Evolutionary conservation across 129 eudicot genomes (phyloP).

Genomic region (Lactuca sativa): DNA sequence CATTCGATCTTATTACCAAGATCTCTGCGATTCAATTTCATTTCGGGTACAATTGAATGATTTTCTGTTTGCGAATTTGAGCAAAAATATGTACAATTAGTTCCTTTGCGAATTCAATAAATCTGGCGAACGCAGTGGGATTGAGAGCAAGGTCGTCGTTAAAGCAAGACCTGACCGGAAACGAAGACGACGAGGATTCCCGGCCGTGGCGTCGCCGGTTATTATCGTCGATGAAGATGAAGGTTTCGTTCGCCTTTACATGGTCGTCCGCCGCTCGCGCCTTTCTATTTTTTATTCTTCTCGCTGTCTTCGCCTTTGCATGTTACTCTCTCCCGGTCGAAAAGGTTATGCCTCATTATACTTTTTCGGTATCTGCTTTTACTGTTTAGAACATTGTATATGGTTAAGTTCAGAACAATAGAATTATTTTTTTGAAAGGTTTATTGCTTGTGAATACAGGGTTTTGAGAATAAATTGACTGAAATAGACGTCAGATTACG

Average conservation of each 20-base stretch:
- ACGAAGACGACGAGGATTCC: conserved; percentile 65
- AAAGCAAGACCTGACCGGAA: conserved; percentile 57
- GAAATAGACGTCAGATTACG: conserved; percentile 6
- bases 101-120: conserved; percentile 18
- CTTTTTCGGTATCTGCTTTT: neutral
- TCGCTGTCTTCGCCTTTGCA: conserved; percentile 58
- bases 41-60: conserved; percentile 4
- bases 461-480: conserved; percentile 6
- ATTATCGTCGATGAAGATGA: conserved; percentile 45
- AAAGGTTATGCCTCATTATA: conserved; percentile 45
- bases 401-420: neutral
- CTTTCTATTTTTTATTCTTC: conserved; percentile 41
- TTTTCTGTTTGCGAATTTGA: neutral
- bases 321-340: conserved; percentile 77
- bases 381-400: neutral
- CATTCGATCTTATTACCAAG: neutral
- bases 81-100: conserved; percentile 8
- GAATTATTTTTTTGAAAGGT: neutral
- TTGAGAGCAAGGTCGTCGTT: conserved; percentile 77
- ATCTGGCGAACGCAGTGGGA: conserved; percentile 82
- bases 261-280: conserved; percentile 55
- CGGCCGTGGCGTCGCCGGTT: conserved; percentile 74
- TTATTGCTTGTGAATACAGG: conserved; percentile 9
- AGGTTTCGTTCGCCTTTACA: conserved; percentile 43
- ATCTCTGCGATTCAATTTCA: conserved; percentile 16